Evolutionary conservation across 371 early-diverging fungal genomes (phyloP).

Genomic region (Apophysomyces ossiformis): DNA sequence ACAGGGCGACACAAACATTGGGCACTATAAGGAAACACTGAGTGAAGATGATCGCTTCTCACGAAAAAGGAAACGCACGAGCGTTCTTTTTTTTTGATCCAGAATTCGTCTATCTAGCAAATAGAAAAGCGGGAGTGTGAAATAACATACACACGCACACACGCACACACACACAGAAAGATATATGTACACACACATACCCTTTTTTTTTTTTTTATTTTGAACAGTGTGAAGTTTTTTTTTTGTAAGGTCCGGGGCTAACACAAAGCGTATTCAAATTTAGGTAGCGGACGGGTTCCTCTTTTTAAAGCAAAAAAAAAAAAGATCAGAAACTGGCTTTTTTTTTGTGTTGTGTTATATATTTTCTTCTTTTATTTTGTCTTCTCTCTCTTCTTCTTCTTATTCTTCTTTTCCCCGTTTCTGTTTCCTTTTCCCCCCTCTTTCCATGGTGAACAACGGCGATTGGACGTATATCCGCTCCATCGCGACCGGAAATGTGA

Average conservation of each 20-base stretch:
- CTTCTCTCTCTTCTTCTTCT: slow-evolving; percentile 49
- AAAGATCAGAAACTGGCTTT: slow-evolving; percentile 16
- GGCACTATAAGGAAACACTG: neutral
- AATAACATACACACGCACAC: neutral
- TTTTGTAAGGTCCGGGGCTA: slow-evolving; percentile 3
- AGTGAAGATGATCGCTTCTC: neutral
- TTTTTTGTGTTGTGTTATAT: neutral
- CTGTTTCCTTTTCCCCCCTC: slow-evolving; percentile 8
- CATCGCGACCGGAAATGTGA: slow-evolving; percentile 36
- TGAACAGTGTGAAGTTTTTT: too few relatives aligned
- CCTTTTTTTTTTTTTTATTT: too few relatives aligned
- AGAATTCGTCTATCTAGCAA: slow-evolving; percentile 6
- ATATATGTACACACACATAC: too few relatives aligned
- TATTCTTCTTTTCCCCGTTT: slow-evolving; percentile 13
- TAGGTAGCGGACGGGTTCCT: slow-evolving; percentile 16
- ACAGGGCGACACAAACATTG: slow-evolving; percentile 5
- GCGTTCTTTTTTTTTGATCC: neutral
- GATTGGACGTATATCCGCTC: slow-evolving; percentile 53
- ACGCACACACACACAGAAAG: too few relatives aligned
- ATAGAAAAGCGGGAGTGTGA: slow-evolving; percentile 4
- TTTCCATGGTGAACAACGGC: slow-evolving; percentile 8
- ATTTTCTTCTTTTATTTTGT: slow-evolving; percentile 21
- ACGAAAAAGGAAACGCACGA: slow-evolving; percentile 10
- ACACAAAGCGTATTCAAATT: neutral
- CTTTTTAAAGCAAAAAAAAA: slow-evolving; percentile 16